Evolutionary conservation across 345 rosid genomes (phyloP).

Genomic region (Euphorbia lathyris): DNA sequence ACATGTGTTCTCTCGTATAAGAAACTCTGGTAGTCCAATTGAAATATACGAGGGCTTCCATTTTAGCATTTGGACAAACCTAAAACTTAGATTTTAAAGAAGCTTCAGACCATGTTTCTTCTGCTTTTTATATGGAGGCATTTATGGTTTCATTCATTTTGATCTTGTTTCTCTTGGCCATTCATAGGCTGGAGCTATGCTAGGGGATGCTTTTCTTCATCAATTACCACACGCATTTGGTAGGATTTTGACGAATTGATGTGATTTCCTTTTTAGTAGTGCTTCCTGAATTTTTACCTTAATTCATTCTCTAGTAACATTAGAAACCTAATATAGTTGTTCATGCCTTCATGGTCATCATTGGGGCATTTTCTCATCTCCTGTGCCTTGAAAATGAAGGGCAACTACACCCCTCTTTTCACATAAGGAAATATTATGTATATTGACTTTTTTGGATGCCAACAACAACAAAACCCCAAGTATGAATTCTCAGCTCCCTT

Average conservation of each 20-base stretch:
- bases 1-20: background rate
- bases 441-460: too few relatives aligned
- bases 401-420: background rate
- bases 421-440: too few relatives aligned
- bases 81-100: background rate
- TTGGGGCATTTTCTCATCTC: background rate
- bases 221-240: slow-evolving; percentile 99
- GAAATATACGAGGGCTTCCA: background rate
- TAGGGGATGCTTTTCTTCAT: slow-evolving; percentile 99
- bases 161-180: slow-evolving; percentile 7
- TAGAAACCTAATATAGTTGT: background rate
- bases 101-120: background rate
- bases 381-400: slow-evolving; percentile 1
- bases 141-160: slow-evolving; percentile 11
- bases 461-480: background rate
- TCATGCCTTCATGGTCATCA: background rate
- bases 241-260: slow-evolving; percentile 30
- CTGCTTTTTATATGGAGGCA: background rate
- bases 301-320: background rate
- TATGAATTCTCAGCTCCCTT: background rate
- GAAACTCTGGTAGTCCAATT: background rate
- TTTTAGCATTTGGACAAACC: background rate
- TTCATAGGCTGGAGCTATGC: slow-evolving; percentile 95
- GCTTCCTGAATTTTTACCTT: background rate
- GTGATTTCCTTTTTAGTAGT: background rate